phyloP scores from a whole-genome alignment of 768 basidiomycete genomes.

The Suillus subalutaceus region DNA sequence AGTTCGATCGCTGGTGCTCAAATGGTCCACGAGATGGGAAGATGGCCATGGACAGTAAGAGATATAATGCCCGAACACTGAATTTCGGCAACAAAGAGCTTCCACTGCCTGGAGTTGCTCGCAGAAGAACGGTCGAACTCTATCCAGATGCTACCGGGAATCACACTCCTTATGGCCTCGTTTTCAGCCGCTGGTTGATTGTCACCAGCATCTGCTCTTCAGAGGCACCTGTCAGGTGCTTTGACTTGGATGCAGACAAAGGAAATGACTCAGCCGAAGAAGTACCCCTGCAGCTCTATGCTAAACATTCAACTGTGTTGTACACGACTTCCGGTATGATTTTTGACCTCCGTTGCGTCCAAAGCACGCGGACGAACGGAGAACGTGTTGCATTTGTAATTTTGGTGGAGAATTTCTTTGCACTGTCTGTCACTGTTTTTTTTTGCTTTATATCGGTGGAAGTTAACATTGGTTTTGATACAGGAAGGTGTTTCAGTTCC shows the following conservation, averaged over 20 bases:
- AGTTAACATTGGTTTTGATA: not conserved
- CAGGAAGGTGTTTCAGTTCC: conserved; percentile 6
- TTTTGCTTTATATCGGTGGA: not conserved
- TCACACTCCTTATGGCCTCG: conserved; percentile 5
- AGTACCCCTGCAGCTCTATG: conserved; percentile 4
- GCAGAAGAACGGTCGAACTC: conserved; percentile 9
- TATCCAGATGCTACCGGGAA: conserved; percentile 7
- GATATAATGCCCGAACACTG: conserved; percentile 1
- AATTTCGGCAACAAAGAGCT: conserved; percentile 6
- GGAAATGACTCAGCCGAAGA: conserved; percentile 4
- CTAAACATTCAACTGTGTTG: conserved; percentile 10
- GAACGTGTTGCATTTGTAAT: conserved; percentile 10
- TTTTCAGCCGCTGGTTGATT: conserved; percentile 10
- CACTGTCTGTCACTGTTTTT: not conserved
- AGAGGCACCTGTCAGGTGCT: conserved; percentile 9
- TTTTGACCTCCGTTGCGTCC: conserved; percentile 11
- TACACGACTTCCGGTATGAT: conserved; percentile 9
- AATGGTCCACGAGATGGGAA: conserved; percentile 8
- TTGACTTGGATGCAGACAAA: conserved; percentile 8
- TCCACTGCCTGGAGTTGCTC: conserved; percentile 8
- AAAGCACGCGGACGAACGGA: conserved; percentile 2
- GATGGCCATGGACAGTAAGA: not conserved
- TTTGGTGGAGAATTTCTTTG: conserved; percentile 8
- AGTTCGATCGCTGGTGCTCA: conserved; percentile 8
- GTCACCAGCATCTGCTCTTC: conserved; percentile 9